Percentiles rank a stretch among this genome's conserved stretches.
Evolutionary conservation across 345 rosid genomes (phyloP).

Genomic region (Aquilaria yunnanensis): DNA sequence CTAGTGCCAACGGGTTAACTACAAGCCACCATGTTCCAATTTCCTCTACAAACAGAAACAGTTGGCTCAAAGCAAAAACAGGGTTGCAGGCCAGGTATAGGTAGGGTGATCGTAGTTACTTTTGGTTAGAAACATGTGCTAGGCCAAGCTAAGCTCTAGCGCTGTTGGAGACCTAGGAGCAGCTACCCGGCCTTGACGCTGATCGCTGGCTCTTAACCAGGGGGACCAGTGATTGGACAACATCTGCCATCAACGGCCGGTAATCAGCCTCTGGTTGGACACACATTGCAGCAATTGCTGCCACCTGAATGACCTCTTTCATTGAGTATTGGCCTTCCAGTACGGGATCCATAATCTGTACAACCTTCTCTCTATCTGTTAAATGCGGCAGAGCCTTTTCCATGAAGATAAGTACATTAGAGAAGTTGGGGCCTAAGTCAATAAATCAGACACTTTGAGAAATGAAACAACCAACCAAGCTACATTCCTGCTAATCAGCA

Average conservation of each 20-base stretch:
- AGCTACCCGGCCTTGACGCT: conserved; percentile 41
- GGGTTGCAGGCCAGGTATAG: background rate
- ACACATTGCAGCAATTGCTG: conserved; percentile 96
- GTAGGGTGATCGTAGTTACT: background rate
- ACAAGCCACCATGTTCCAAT: background rate
- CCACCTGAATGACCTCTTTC: conserved; percentile 86
- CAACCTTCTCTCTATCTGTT: conserved; percentile 80
- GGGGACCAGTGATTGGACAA: conserved; percentile 81
- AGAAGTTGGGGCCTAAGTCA: too few species aligned
- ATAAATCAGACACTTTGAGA: too few species aligned
- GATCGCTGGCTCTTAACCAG: conserved; percentile 60
- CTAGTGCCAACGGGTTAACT: background rate
- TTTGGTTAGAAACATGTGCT: conserved; percentile 15
- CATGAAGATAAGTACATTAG: background rate
- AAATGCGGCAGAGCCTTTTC: conserved; percentile 67
- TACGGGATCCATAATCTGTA: conserved; percentile 80
- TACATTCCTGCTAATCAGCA: too few species aligned
- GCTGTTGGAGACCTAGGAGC: conserved; percentile 46
- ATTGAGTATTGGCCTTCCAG: conserved; percentile 71
- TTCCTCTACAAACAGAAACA: conserved; percentile 3
- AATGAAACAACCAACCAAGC: background rate
- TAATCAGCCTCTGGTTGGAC: conserved; percentile 89
- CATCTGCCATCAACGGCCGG: conserved; percentile 93
- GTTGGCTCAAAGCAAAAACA: background rate
- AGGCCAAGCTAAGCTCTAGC: conserved; percentile 26